A percentile compares a stretch with the other conserved stretches of the same genome.
These are phyloP conservation scores for Russula brevipes DNA, from an alignment of 768 basidiomycete species.

Conservation along the genomic window DNA sequence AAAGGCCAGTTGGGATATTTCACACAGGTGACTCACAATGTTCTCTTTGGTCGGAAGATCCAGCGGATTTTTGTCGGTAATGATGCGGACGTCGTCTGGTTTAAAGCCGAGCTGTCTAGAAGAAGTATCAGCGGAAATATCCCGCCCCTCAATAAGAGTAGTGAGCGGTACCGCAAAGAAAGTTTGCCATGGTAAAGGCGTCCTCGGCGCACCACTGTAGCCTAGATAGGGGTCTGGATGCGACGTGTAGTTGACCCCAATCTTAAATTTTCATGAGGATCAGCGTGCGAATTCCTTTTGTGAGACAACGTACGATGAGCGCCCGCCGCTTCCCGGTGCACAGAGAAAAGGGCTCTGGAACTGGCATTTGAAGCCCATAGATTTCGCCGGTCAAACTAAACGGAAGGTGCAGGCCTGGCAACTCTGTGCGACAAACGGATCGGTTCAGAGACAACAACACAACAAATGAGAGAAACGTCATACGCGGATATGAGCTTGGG, in stretches of 20 bases:
- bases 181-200: not conserved
- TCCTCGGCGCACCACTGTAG: not conserved
- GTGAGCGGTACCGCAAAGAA: not conserved
- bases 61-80: not conserved
- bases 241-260: not conserved
- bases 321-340: not conserved
- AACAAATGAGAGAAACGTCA: too few species aligned
- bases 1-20: not conserved
- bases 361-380: not conserved
- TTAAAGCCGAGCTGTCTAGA: not conserved
- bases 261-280: not conserved
- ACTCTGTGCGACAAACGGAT: too few species aligned
- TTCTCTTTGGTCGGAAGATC: not conserved
- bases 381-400: too few species aligned
- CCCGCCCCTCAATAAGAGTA: too few species aligned
- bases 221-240: not conserved
- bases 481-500: too few species aligned
- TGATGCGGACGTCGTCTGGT: not conserved
- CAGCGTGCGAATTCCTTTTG: not conserved
- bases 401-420: too few species aligned
- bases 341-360: not conserved
- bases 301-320: not conserved
- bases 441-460: too few species aligned
- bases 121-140: not conserved
- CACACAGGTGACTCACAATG: slow-evolving; percentile 1